These are phyloP conservation scores for Sporothrix phasma DNA, from an alignment of 2,329 filamentous ascomycete genomes.

Conservation along the genomic window DNA sequence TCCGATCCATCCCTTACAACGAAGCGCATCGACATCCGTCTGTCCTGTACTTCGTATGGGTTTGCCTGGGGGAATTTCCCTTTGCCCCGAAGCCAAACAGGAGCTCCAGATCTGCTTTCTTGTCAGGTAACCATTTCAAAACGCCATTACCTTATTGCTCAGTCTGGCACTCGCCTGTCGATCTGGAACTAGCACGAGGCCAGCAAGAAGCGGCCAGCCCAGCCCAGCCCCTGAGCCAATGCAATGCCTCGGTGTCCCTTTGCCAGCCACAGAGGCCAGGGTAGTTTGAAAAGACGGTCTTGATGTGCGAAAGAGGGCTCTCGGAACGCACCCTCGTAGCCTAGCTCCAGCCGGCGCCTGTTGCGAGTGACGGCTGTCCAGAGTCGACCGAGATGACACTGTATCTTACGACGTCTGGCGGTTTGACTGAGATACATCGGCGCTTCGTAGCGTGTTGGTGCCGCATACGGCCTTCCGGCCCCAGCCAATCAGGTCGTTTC, in stretches of 20 bases:
- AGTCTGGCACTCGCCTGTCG: neutral
- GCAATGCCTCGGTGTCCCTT: neutral
- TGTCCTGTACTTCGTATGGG: neutral
- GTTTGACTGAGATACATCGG: neutral
- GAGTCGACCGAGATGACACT: neutral
- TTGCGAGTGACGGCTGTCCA: neutral
- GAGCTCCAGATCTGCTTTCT: constrained; percentile 5
- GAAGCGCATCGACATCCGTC: too few relatives aligned
- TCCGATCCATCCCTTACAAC: too few relatives aligned
- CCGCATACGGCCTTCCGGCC: neutral
- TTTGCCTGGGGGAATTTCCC: neutral
- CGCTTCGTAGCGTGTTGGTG: neutral
- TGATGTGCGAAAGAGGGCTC: too few relatives aligned
- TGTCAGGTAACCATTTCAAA: constrained; percentile 17
- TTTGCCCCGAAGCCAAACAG: constrained; percentile 10
- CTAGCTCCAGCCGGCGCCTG: too few relatives aligned
- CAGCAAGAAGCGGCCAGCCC: neutral
- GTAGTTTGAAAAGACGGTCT: neutral
- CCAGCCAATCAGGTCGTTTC: constrained; percentile 12
- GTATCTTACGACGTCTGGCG: neutral
- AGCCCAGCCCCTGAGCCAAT: neutral
- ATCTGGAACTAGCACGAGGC: neutral
- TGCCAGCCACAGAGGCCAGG: neutral
- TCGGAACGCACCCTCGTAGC: too few relatives aligned
- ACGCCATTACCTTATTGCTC: constrained; percentile 15